Conservation (phyloP, 2,329 filamentous ascomycete species). For the Pseudogymnoascus sp. region DNA sequence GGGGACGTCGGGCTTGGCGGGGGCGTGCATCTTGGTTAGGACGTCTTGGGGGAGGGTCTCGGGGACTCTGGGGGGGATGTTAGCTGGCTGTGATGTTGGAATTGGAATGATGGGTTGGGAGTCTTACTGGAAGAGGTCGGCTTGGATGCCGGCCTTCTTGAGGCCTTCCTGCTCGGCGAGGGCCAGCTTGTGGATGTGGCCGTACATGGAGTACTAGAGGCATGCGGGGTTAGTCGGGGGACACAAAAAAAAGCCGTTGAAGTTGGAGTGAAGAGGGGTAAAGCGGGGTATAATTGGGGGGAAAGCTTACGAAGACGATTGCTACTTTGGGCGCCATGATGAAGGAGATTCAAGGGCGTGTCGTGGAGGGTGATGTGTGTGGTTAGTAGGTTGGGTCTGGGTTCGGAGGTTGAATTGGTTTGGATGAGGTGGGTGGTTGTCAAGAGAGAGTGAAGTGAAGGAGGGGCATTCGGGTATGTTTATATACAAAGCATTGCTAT, state of each 20-base stretch:
- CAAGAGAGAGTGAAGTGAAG: neutral
- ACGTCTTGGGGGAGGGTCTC: slow-evolving; percentile 85
- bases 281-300: too few species aligned
- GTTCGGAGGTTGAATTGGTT: neutral
- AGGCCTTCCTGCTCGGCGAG: slow-evolving; percentile 88
- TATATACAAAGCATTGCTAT: too few species aligned
- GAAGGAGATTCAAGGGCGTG: slow-evolving; percentile 11
- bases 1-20: slow-evolving; percentile 62
- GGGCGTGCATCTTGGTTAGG: slow-evolving; percentile 83
- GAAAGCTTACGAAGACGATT: slow-evolving; percentile 69
- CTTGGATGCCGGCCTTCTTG: slow-evolving; percentile 73
- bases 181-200: slow-evolving; percentile 77
- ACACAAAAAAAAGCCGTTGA: neutral
- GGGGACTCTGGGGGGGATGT: slow-evolving; percentile 45
- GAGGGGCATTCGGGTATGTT: too few species aligned
- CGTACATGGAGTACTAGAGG: slow-evolving; percentile 81
- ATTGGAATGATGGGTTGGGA: too few species aligned
- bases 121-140: slow-evolving; percentile 71
- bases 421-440: neutral
- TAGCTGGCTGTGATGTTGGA: neutral
- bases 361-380: neutral
- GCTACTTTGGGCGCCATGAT: slow-evolving; percentile 83
- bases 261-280: slow-evolving; percentile 8
- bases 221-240: neutral
- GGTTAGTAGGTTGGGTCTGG: neutral